Evolutionary conservation across 2,329 filamentous ascomycete species (phyloP), one percentile per base, ranked within the genome.

Genomic region (Beauveria brongniartii): DNA sequence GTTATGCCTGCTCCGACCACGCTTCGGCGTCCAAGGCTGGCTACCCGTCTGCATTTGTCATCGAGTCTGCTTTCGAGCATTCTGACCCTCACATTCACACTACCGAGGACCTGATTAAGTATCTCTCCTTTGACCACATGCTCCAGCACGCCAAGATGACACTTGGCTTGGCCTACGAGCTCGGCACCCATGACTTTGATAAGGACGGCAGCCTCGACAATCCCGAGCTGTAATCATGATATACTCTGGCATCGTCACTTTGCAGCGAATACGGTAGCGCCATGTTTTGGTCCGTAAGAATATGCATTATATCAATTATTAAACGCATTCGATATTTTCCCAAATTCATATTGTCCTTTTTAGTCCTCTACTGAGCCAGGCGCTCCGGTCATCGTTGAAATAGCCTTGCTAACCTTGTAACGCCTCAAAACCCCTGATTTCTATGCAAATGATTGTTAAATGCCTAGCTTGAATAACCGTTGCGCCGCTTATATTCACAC

Each of bases 121-220:
- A 85, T 65, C 75, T 91, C 43, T 88, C 86, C 67, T 96, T 95
- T 71, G 86, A 92, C 71, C 92, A 96, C 73, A 96, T 96, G 91
- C 80, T 94, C 40, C 87, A 96, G 77, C 92, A 96, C 74, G 91
- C 90, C 24, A 88, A 86, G 71, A 82, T 96, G 81, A 94, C 91
- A 1, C 78, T 96, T 37, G 90, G 88, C 5, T 81, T 96, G 67
- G 90, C 87, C 5, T 93, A 92, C 69, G 92, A 96, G 77, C 81
- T 96, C 63, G 91, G 87, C 10, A 90, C 90, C 76, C 85, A 90
- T 22, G 79, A 89, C 63, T 90, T 92, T 66, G 77, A 74, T 61
- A 64, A 59, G 40, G 40, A 24, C 3, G 5, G 20, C 20, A n/a
- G 37, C 48, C 24, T 37, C 3, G 40, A 44, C 3, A 53, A 48